These are phyloP conservation scores for Saxispiralis lemnorum DNA, from an alignment of 495 filamentous ascomycete genomes.

Conservation along the genomic window DNA sequence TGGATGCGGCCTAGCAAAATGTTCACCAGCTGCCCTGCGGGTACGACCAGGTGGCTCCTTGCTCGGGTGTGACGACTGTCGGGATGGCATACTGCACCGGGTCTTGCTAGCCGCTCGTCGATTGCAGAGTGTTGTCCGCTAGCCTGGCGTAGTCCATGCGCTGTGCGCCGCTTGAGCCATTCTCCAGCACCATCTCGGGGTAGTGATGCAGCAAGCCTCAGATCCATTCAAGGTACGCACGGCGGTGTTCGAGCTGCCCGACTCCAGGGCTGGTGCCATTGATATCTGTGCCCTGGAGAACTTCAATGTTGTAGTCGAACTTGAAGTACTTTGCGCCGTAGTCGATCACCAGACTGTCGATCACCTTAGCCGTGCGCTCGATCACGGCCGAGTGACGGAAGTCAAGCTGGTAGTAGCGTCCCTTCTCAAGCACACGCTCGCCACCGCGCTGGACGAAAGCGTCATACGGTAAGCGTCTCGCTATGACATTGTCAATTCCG, in stretches of 20 bases:
- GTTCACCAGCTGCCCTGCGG: background rate
- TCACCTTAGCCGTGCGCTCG: background rate
- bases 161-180: background rate
- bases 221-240: background rate
- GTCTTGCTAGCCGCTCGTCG: background rate
- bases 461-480: background rate
- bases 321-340: background rate
- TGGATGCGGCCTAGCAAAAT: background rate
- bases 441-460: background rate
- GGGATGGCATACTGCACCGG: background rate
- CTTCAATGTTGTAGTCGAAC: constrained; percentile 1
- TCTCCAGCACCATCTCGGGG: background rate
- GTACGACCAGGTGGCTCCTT: background rate
- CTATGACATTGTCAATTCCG: background rate
- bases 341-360: background rate
- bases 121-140: background rate
- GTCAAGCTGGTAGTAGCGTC: background rate
- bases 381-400: background rate
- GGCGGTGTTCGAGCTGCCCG: background rate
- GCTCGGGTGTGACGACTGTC: background rate
- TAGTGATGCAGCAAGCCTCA: background rate
- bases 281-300: background rate
- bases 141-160: constrained; percentile 1
- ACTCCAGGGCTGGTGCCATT: background rate
- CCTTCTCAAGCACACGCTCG: background rate